Percentiles rank a stretch among this genome's conserved stretches.
phyloP scores from a whole-genome alignment of 352 stramenopile genomes.

The Phytophthora constricta region DNA sequence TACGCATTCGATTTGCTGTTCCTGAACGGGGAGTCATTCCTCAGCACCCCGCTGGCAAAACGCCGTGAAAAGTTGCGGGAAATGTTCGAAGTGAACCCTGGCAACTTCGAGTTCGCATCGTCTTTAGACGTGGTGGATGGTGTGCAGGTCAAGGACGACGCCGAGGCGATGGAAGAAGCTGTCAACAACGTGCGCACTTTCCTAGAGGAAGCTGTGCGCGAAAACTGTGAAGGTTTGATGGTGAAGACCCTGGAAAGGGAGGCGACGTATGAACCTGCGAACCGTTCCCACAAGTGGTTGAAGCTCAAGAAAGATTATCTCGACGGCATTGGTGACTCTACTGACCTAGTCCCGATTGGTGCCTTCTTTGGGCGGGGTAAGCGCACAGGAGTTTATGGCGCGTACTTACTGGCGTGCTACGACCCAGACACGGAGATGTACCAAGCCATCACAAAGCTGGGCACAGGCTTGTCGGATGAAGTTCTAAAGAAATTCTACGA shows the following conservation, averaged over 20 bases:
- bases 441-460: constrained; percentile 98
- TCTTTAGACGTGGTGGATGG: constrained; percentile 89
- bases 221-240: constrained; percentile 98
- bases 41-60: constrained; percentile 90
- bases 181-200: constrained; percentile 92
- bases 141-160: constrained; percentile 88
- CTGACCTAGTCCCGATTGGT: constrained; percentile 99
- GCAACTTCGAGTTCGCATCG: constrained; percentile 95
- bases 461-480: constrained; percentile 99
- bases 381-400: constrained; percentile 96
- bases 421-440: constrained; percentile 98
- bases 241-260: constrained; percentile 99
- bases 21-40: constrained; percentile 96
- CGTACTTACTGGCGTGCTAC: constrained; percentile 99
- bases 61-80: constrained; percentile 92
- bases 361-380: constrained; percentile 97
- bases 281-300: constrained; percentile 99
- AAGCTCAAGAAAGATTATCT: constrained; percentile 99
- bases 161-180: constrained; percentile 87
- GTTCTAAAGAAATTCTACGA: constrained; percentile 92
- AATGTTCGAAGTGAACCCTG: constrained; percentile 93
- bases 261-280: constrained; percentile 97
- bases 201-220: constrained; percentile 94
- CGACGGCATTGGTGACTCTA: constrained; percentile 97
- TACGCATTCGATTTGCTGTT: constrained; percentile 99